Base-by-base conservation (phyloP, 345 rosid species). In the Gossypium stocksii region DNA sequence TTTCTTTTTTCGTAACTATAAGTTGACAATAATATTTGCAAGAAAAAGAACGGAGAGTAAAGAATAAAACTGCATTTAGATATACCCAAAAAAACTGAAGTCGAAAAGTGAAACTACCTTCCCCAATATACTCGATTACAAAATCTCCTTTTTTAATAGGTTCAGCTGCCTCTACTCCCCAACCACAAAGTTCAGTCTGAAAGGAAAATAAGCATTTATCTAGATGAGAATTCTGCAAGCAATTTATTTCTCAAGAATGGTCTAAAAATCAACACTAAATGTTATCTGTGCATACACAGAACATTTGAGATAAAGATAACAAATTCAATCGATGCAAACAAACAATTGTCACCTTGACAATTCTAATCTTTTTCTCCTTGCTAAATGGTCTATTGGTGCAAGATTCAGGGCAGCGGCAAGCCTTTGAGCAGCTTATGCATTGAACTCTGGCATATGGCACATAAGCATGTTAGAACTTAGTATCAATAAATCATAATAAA, bases 101-200 rank as follows among this genome's bases (percentile, higher is more conserved):
- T 34, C 73, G 38, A 64, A 29, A 51, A 73, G 34, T 12, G 58
- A 57, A 61, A 65, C 78, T 89, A 94, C 98, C 98, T 94, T 94
- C 98, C 49, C 97, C 98, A 44, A 87, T 91, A 86, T 94, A 94
- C 86, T 94, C 98, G 19, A 94, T 77, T 81, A 94, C 73, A 77
- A 91, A 92, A 2, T 94, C 94, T 56, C 93, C 95, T 82, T 86
- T 89, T 46, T 79, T 80, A 69, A 94, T 85, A 67, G 93, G 74
- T 79, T 91, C 98, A 70, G 81, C 92, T 72, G 98, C 97, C 79
- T 86, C 96, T 78, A 90, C 98, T 58, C 98, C 98, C 98, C 98
- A 94, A 68, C 98, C 98, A 73, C 98, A 94, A 54, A 77, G 84
- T 71, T 87, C 89, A 65, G 98, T 94, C 98, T 94, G 86, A 71